These are phyloP conservation scores for Drechslerella dactyloides DNA, from an alignment of 2,329 filamentous ascomycete species.

Conservation along the genomic window DNA sequence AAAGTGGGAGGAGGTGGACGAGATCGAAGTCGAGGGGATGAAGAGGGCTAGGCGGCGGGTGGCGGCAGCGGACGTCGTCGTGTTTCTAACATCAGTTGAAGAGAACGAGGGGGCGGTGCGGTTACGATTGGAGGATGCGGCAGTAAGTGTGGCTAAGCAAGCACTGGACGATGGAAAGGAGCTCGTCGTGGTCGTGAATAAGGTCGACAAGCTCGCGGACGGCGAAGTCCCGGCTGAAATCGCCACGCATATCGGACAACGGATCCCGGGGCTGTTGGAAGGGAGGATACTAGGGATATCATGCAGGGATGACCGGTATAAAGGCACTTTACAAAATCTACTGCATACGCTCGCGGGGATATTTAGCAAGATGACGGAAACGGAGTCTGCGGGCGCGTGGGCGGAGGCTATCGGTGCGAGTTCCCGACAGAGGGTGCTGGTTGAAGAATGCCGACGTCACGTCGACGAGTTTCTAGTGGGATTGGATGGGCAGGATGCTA, in stretches of 20 bases:
- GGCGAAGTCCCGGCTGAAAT: not conserved
- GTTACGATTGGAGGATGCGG: slow-evolving; percentile 51
- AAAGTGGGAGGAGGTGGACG: slow-evolving; percentile 64
- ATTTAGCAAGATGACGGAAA: slow-evolving; percentile 73
- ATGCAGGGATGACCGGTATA: slow-evolving; percentile 30
- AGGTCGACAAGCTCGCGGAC: slow-evolving; percentile 62
- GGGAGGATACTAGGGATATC: slow-evolving; percentile 42
- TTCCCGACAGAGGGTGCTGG: slow-evolving; percentile 82
- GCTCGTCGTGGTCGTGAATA: slow-evolving; percentile 68
- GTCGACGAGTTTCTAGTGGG: slow-evolving; percentile 76
- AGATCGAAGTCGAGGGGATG: slow-evolving; percentile 88
- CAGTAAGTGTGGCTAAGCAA: slow-evolving; percentile 60
- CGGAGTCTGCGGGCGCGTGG: slow-evolving; percentile 66
- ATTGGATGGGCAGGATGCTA: slow-evolving; percentile 56
- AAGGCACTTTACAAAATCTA: slow-evolving; percentile 63
- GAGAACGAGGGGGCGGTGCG: slow-evolving; percentile 56
- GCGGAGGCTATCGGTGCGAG: slow-evolving; percentile 88
- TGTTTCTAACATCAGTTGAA: slow-evolving; percentile 80
- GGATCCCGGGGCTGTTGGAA: slow-evolving; percentile 16
- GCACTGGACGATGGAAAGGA: slow-evolving; percentile 62
- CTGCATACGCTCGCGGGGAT: slow-evolving; percentile 70
- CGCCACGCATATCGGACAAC: not conserved
- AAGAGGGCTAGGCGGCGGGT: slow-evolving; percentile 81
- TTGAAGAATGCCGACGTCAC: slow-evolving; percentile 73
- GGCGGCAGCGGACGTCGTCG: slow-evolving; percentile 79